Evolutionary conservation across 2,329 filamentous ascomycete species (phyloP), one percentile per base, ranked within the genome.

Genomic region (Microdochium paspali): DNA sequence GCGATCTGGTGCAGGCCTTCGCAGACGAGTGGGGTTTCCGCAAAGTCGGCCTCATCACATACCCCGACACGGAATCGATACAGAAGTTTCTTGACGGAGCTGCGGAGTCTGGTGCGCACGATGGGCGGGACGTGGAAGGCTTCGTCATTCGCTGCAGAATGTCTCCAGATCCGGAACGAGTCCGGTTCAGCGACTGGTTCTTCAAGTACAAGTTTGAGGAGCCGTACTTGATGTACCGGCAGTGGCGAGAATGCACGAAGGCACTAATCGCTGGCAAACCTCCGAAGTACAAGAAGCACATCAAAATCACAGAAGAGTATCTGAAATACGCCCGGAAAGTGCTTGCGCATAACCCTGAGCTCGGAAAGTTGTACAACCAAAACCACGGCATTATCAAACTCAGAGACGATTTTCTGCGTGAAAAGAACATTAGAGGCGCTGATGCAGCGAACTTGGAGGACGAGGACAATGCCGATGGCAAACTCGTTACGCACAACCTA

Each of bases 131-230:
- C 56, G 91, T 95, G 0, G 93, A 98, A 66, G 93, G 93, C 3
- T 98, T 98, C 57, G 93, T 98, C 49, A 85, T 98, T 56, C 84
- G 93, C 48, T 97, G 93, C 76, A 87, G 81, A 69, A 82, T 72
- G 72, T 70, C 74, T 15, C 60, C 66, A n/a, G 66, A 80, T 24
- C 70, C 71, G 0, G 68, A 66, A 1, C 61, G 64, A 13, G 65
- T 64, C 2, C 76, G 79, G 1, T 93, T 83, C 63, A 70, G 79
- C n/a, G 90, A 98, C 64, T 98, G 93, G 93, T 98, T 98, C 68
- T 98, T 98, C 82, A 98, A 98, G 68, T 98, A 90, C 79, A 98
- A 98, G 70, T 98, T 98, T 51, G 93, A 98, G 61, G 93, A 98
- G 68, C 93, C 93, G 1, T 98, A 98, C 62, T 72, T 98, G 51